phyloP scores from a whole-genome alignment of 768 basidiomycete species.

The Lentinula lateritia region DNA sequence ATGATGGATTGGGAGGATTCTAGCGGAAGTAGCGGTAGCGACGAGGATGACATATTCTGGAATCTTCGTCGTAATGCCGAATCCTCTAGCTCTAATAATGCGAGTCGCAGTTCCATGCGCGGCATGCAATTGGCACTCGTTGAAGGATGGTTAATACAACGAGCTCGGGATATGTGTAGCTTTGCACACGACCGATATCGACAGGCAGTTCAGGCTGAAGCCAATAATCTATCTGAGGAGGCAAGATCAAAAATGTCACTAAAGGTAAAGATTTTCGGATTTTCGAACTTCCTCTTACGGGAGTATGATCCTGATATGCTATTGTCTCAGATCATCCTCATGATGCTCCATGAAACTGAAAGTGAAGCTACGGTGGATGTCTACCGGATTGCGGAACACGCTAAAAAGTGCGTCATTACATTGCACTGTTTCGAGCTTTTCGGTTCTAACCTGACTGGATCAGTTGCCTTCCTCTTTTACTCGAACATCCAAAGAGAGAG shows the following conservation, averaged over 20 bases:
- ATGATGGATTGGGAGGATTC: slow-evolving; percentile 74
- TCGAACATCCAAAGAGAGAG: slow-evolving; percentile 55
- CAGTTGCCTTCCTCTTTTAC: slow-evolving; percentile 59
- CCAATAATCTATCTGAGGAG: slow-evolving; percentile 40
- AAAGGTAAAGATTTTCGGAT: slow-evolving; percentile 35
- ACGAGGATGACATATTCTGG: slow-evolving; percentile 51
- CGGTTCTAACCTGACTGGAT: neutral
- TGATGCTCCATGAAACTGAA: slow-evolving; percentile 56
- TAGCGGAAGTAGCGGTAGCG: slow-evolving; percentile 42
- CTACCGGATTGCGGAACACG: slow-evolving; percentile 67
- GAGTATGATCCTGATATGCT: slow-evolving; percentile 3
- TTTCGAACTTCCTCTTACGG: neutral
- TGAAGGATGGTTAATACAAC: slow-evolving; percentile 71
- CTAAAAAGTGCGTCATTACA: slow-evolving; percentile 40
- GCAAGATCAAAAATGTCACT: slow-evolving; percentile 64
- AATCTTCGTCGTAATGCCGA: slow-evolving; percentile 47
- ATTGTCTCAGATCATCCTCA: slow-evolving; percentile 52
- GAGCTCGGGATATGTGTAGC: slow-evolving; percentile 71
- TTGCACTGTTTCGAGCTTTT: neutral
- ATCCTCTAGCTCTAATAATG: slow-evolving; percentile 31
- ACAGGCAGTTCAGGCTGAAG: slow-evolving; percentile 64
- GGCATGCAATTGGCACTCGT: slow-evolving; percentile 61
- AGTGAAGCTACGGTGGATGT: slow-evolving; percentile 40
- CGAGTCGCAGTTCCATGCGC: slow-evolving; percentile 54
- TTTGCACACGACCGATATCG: slow-evolving; percentile 73